These are phyloP conservation scores for Cyberlindnera xishuangbannaensis DNA, from an alignment of 805 yeast species.

Conservation along the genomic window DNA sequence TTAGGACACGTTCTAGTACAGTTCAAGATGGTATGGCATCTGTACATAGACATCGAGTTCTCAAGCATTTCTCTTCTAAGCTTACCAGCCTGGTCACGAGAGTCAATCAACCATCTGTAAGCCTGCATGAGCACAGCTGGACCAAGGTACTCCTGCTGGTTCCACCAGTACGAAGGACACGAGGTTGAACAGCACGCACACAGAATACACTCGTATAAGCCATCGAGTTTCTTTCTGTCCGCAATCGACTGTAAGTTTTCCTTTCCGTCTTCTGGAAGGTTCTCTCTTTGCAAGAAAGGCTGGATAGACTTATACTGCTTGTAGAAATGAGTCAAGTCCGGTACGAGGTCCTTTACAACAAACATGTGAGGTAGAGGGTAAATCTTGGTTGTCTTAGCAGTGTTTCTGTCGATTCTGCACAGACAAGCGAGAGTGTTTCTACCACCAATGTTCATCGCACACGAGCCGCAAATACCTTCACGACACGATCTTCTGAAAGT, in stretches of 20 bases:
- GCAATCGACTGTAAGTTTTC: conserved; percentile 87
- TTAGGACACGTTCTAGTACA: conserved; percentile 98
- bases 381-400: conserved; percentile 70
- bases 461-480: conserved; percentile 99
- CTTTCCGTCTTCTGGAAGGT: conserved; percentile 80
- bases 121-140: conserved; percentile 99
- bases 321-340: conserved; percentile 96
- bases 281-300: conserved; percentile 84
- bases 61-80: conserved; percentile 84
- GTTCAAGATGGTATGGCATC: conserved; percentile 99
- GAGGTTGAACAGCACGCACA: conserved; percentile 99
- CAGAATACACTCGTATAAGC: conserved; percentile 93
- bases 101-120: conserved; percentile 96
- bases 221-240: conserved; percentile 95
- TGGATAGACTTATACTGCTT: conserved; percentile 97
- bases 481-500: conserved; percentile 98
- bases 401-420: conserved; percentile 85
- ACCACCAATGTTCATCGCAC: conserved; percentile 99
- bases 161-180: conserved; percentile 99
- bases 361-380: conserved; percentile 98
- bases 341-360: conserved; percentile 94
- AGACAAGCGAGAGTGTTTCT: conserved; percentile 95
- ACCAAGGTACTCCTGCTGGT: conserved; percentile 96
- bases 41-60: conserved; percentile 94
- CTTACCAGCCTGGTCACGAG: conserved; percentile 86